A percentile compares a stretch with the other conserved stretches of the same genome.
Conservation (phyloP, 2,329 filamentous ascomycete genomes). For the Clonostachys sp. region DNA sequence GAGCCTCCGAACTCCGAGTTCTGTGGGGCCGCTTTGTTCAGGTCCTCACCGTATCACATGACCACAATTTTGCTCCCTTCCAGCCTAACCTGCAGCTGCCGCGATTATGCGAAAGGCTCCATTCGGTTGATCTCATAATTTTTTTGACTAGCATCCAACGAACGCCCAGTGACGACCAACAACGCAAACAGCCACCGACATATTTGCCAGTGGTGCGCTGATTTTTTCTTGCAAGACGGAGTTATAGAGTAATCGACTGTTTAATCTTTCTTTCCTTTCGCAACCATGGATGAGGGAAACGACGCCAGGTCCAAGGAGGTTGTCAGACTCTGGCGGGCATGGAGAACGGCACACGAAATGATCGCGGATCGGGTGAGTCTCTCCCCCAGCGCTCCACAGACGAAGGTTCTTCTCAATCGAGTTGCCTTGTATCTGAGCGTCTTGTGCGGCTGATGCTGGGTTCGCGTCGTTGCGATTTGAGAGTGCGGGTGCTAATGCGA, state of each 20-base stretch:
- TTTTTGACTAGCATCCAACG: too few relatives aligned
- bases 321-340: slow-evolving; percentile 84
- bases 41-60: too few relatives aligned
- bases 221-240: too few relatives aligned
- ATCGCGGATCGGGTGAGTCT: slow-evolving; percentile 76
- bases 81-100: too few relatives aligned
- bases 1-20: neutral
- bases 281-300: slow-evolving; percentile 36
- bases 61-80: too few relatives aligned
- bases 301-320: slow-evolving; percentile 47
- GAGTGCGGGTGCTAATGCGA: neutral
- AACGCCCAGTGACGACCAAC: too few relatives aligned
- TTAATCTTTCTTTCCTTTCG: neutral
- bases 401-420: neutral
- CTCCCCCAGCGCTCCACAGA: neutral
- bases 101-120: too few relatives aligned
- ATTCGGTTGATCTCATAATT: too few relatives aligned
- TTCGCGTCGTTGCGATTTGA: neutral
- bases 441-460: too few relatives aligned
- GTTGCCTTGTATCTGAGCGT: neutral
- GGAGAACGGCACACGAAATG: slow-evolving; percentile 94
- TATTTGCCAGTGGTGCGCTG: too few relatives aligned
- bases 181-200: too few relatives aligned
- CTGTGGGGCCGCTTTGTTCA: neutral
- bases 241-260: too few relatives aligned